Conservation (phyloP, 768 basidiomycete species). For the Lentinula guzmanii region DNA sequence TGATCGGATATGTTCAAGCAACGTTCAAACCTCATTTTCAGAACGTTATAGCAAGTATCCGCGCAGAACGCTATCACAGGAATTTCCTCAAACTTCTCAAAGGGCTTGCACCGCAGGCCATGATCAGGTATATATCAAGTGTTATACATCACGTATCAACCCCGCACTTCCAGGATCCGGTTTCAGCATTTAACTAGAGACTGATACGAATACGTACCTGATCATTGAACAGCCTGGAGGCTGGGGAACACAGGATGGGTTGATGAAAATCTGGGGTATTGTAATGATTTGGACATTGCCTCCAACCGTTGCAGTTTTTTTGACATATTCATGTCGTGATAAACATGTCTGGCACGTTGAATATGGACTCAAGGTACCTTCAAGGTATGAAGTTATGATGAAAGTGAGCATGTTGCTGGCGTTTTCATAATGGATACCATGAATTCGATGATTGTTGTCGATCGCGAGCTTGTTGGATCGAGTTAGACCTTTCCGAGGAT, state of each 20-base stretch:
- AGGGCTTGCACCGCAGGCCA: not conserved
- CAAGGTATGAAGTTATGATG: too few relatives aligned
- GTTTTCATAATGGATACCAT: too few relatives aligned
- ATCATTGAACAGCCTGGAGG: not conserved
- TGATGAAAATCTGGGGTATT: not conserved
- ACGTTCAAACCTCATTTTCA: not conserved
- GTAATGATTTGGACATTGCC: too few relatives aligned
- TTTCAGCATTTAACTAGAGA: not conserved
- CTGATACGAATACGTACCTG: not conserved
- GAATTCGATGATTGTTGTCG: too few relatives aligned
- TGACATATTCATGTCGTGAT: not conserved
- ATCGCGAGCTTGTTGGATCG: too few relatives aligned
- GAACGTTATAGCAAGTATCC: not conserved
- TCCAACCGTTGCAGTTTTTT: not conserved
- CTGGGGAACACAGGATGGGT: not conserved
- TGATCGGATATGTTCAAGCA: not conserved
- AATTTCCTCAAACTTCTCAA: too few relatives aligned
- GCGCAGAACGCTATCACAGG: not conserved
- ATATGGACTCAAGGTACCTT: not conserved
- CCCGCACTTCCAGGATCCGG: not conserved
- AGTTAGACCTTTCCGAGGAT: too few relatives aligned
- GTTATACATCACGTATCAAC: not conserved
- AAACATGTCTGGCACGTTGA: not conserved
- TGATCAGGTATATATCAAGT: not conserved
- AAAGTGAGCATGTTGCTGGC: too few relatives aligned